Base-by-base conservation (phyloP, 106 monocot genomes). In the Hemerocallis citrina region DNA sequence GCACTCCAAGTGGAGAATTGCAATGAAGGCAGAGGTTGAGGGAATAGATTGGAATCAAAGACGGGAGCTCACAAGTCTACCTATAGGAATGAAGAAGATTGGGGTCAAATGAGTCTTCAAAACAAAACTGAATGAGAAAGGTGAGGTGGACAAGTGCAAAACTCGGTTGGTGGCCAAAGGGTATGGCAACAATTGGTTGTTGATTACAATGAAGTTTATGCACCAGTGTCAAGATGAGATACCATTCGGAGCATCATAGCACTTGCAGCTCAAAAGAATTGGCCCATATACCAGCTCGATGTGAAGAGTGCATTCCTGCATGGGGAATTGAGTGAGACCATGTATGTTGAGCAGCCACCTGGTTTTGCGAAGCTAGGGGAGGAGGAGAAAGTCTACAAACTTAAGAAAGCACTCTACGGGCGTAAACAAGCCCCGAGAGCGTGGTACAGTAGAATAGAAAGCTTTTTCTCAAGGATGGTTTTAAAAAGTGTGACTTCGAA, bases 301-400 rank as follows among this genome's bases (percentile, higher is more conserved):
- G 65, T 65, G 11, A 65, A 65, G 52, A 52, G 51, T 7, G 50
- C 65, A 24, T 65, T 65, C 36, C 23, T 65, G 10, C 34, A 65
- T 65, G 50, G 49, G 12, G 14, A 19, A 1, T 65, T 13, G 50
- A 21, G n/a, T n/a, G n/a, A 36, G 50, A 65, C 34, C 10, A 65
- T 51, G 22, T 65, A 22, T 36, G 13, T 65, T 8, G 64, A 65
- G 7, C 50, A 65, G 20, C 6, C 50, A 19, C 47, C 49, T 34
- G 22, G 64, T 12, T 36, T 50, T 65, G 33, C 51, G 6, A 33
- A 65, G n/a, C 16, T 20, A 2, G 64, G 34, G 1, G 15, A 38
- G 50, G 51, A 48, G 24, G 2, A 61, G 3, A 61, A 61, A 23
- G 23, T 61, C 7, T 37, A 40, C 15, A 16, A 22, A 35, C 24